phyloP scores from a whole-genome alignment of 2,329 filamentous ascomycete genomes.

The Magnaporthiopsis incrustans region DNA sequence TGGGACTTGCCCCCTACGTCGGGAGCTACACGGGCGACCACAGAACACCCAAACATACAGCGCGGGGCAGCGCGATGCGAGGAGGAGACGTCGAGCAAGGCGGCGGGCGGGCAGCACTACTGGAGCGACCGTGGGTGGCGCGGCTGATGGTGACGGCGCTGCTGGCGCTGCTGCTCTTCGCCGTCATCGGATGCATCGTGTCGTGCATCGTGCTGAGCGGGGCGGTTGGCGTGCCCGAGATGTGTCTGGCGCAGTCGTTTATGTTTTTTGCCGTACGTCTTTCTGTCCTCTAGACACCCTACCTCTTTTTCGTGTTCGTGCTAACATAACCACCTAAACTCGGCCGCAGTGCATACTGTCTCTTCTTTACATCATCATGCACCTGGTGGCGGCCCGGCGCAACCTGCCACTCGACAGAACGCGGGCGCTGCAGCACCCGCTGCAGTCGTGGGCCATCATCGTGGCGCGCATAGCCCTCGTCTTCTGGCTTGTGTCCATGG shows the following conservation, averaged over 20 bases:
- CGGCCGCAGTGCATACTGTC: constrained; percentile 18
- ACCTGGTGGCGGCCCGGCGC: constrained; percentile 19
- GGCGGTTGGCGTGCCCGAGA: constrained; percentile 11
- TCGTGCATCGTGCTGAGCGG: constrained; percentile 16
- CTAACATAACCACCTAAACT: background rate
- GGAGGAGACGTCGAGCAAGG: too few species aligned
- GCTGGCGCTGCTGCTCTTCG: constrained; percentile 11
- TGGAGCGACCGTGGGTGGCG: constrained; percentile 11
- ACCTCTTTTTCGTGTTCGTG: too few species aligned
- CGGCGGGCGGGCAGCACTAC: background rate
- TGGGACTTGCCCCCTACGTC: background rate
- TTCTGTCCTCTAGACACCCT: too few species aligned
- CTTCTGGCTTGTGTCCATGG: constrained; percentile 20
- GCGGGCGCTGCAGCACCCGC: constrained; percentile 19
- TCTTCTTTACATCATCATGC: constrained; percentile 22
- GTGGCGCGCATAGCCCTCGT: constrained; percentile 19
- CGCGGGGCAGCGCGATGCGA: background rate
- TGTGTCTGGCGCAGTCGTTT: constrained; percentile 17
- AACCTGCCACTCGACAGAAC: constrained; percentile 16
- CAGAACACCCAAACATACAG: background rate
- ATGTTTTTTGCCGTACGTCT: constrained; percentile 15
- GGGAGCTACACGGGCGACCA: background rate
- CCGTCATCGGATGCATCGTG: constrained; percentile 14
- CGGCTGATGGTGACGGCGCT: constrained; percentile 11
- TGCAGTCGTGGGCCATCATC: constrained; percentile 23